These are phyloP conservation scores for Geotrichum fermentans DNA, from an alignment of 1,139 yeast species.

Conservation along the genomic window DNA sequence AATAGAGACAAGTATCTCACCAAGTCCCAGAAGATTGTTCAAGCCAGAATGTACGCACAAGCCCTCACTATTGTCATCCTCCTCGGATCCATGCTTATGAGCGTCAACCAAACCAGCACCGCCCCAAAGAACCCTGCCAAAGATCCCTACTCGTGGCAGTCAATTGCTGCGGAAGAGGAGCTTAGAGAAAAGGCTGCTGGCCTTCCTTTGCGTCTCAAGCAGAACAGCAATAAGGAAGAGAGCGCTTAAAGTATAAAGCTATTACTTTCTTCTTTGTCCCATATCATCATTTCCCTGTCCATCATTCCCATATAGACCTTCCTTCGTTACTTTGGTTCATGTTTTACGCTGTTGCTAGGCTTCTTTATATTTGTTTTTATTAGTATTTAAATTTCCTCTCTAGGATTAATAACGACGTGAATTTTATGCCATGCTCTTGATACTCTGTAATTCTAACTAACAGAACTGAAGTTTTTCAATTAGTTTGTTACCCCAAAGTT, in stretches of 20 bases:
- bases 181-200: slow-evolving; percentile 27
- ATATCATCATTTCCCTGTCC: neutral
- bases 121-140: slow-evolving; percentile 35
- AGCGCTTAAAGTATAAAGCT: neutral
- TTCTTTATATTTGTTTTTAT: too few relatives aligned
- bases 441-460: too few relatives aligned
- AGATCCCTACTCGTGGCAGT: slow-evolving; percentile 32
- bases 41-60: slow-evolving; percentile 93
- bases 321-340: too few relatives aligned
- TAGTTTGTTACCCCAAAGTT: slow-evolving; percentile 37
- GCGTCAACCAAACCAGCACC: slow-evolving; percentile 23
- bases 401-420: too few relatives aligned
- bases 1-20: slow-evolving; percentile 75
- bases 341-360: too few relatives aligned
- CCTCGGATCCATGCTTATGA: slow-evolving; percentile 35
- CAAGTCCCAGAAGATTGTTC: slow-evolving; percentile 78
- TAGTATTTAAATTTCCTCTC: too few relatives aligned
- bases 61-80: slow-evolving; percentile 48
- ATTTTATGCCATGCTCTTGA: too few relatives aligned
- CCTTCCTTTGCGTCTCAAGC: slow-evolving; percentile 13
- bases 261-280: neutral
- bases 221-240: slow-evolving; percentile 1
- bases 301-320: neutral
- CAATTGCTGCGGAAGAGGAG: slow-evolving; percentile 31
- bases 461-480: slow-evolving; percentile 27